Evolutionary conservation across 2,329 filamentous ascomycete species (phyloP).

Genomic region (Aspergillus fructus): DNA sequence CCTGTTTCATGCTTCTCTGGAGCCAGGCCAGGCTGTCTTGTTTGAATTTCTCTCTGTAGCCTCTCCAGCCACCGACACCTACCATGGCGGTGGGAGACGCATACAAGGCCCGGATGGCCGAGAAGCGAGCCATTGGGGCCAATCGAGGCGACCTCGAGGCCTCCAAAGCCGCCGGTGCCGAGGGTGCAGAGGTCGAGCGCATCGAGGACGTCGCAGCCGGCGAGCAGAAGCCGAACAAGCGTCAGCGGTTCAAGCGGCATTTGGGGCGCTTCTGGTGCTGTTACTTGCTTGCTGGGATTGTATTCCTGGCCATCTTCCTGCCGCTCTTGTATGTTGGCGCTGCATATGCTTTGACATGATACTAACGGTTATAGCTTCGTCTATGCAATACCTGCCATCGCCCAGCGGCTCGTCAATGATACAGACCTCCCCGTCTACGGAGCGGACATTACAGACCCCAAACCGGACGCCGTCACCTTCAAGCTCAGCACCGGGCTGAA

Average conservation of each 20-base stretch:
- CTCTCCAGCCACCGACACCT: neutral
- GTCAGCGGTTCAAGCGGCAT: constrained; percentile 11
- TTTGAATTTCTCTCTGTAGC: no score
- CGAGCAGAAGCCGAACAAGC: constrained; percentile 1
- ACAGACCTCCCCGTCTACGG: constrained; percentile 22
- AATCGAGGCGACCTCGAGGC: neutral
- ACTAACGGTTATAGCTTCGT: constrained; percentile 19
- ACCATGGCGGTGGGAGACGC: constrained; percentile 15
- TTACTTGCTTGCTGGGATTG: constrained; percentile 18
- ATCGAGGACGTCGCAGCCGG: constrained; percentile 5
- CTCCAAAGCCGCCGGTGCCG: neutral
- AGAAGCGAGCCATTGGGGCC: neutral
- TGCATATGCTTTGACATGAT: neutral
- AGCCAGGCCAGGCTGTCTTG: no score
- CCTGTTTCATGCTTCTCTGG: neutral
- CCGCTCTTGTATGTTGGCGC: constrained; percentile 21
- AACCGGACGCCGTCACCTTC: constrained; percentile 19
- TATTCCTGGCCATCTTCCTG: constrained; percentile 26
- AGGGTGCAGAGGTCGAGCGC: constrained; percentile 9
- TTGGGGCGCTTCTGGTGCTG: constrained; percentile 23
- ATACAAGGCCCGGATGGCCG: constrained; percentile 6
- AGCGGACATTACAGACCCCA: constrained; percentile 22
- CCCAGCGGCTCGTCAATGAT: constrained; percentile 23
- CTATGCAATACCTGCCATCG: constrained; percentile 23
- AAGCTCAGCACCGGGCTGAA: constrained; percentile 20